Conservation (phyloP, 176 grass and related monocot genomes). For the Oryza coarctata region DNA sequence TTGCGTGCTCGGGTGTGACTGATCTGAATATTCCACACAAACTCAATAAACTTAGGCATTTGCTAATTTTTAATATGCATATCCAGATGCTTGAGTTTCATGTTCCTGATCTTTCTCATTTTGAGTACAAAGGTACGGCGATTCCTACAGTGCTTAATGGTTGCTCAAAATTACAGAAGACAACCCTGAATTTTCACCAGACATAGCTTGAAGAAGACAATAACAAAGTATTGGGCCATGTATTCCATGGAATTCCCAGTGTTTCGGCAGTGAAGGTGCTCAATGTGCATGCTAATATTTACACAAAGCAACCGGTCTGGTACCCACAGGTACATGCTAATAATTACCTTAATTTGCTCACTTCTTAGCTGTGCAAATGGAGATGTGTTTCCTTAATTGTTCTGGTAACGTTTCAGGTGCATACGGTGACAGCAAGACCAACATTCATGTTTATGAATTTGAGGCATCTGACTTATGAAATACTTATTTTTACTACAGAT, state of each 20-base stretch:
- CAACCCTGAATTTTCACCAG: background rate
- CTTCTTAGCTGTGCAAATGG: background rate
- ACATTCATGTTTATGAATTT: background rate
- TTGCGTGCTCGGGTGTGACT: background rate
- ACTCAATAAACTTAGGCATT: conserved; percentile 1
- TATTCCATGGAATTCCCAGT: conserved; percentile 7
- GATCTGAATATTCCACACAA: background rate
- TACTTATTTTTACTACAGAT: background rate
- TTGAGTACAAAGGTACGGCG: background rate
- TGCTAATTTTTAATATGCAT: background rate
- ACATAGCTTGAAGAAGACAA: background rate
- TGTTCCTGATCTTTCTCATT: background rate
- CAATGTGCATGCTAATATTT: background rate
- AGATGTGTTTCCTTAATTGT: background rate
- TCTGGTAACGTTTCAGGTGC: conserved; percentile 19
- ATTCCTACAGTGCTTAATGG: conserved; percentile 26
- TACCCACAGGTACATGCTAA: background rate
- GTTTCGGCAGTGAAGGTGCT: conserved; percentile 8
- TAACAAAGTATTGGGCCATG: background rate
- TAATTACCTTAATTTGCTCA: background rate
- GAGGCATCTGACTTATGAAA: conserved; percentile 13
- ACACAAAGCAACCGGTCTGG: background rate
- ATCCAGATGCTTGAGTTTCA: background rate
- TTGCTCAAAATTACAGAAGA: background rate
- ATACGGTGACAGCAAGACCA: background rate